Evolutionary conservation across 2,329 filamentous ascomycete species (phyloP).

Genomic region (Anthostomella pinea): DNA sequence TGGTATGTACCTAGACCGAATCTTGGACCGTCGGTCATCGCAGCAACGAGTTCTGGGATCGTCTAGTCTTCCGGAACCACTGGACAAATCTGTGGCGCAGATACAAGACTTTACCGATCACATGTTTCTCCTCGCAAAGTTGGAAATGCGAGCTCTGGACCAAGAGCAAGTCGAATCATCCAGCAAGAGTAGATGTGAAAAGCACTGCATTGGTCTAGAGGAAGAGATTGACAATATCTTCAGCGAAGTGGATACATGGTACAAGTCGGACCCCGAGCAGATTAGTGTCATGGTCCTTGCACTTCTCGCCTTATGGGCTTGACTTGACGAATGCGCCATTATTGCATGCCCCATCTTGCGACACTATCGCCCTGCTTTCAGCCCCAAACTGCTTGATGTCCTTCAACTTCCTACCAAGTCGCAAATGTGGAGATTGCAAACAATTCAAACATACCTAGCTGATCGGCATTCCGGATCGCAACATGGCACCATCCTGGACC

Average conservation of each 20-base stretch:
- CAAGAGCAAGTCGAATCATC: not conserved
- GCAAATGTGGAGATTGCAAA: conserved; percentile 50
- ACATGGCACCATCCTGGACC: conserved; percentile 46
- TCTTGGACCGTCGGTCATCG: conserved; percentile 6
- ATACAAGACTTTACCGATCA: conserved; percentile 18
- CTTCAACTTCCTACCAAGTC: conserved; percentile 46
- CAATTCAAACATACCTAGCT: conserved; percentile 48
- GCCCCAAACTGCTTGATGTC: conserved; percentile 47
- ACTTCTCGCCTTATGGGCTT: conserved; percentile 56
- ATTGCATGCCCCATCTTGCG: conserved; percentile 43
- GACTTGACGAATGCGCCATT: conserved; percentile 50
- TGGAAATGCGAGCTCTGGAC: conserved; percentile 9
- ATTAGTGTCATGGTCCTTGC: conserved; percentile 52
- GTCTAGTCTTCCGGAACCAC: conserved; percentile 16
- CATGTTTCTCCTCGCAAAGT: conserved; percentile 15
- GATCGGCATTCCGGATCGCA: conserved; percentile 28
- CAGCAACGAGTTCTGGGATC: conserved; percentile 1
- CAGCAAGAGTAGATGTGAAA: not conserved
- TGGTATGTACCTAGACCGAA: conserved; percentile 27
- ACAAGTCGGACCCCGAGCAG: conserved; percentile 44
- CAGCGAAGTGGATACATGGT: conserved; percentile 31
- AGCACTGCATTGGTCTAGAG: conserved; percentile 26
- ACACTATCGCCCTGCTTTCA: conserved; percentile 51
- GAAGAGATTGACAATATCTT: conserved; percentile 36
- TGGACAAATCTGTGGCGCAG: conserved; percentile 23